Evolutionary conservation across 2,329 filamentous ascomycete species (phyloP), one percentile per base, ranked within the genome.

Genomic region (Cryphonectria japonica): DNA sequence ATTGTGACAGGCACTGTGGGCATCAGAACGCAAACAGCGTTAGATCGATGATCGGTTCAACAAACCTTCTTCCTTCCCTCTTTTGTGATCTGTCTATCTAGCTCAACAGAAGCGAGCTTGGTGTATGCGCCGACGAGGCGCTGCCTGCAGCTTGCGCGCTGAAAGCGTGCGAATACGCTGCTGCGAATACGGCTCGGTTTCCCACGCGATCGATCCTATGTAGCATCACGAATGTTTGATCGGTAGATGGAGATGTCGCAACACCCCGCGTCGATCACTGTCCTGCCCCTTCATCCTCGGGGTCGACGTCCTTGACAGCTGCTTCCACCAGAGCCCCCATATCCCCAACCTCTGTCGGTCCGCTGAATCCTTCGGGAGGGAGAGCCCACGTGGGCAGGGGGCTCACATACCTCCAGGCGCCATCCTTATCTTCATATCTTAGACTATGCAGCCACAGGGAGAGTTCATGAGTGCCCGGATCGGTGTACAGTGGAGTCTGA

Each of bases 371-470:
- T 19, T 85, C 82, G 0, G 95, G 94, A 8, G 95, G 94, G 69
- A 97, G 80, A 22, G 94, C 95, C 96, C 96, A 99, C 29, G 84
- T 84, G 1, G 96, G 96, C 78, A 98, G 84, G 34, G 90, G 88
- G 75, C 95, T 98, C 77, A 91, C 89, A 80, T 98, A 98, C 68
- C 90, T 90, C 96, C 96, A 99, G 68, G 86, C 86, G 4, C 95
- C 95, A 37, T 90, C 89, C 37, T 90, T 88, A 79, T 95, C 95
- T 75, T 95, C 91, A 79, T 99, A 99, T 62, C 93, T 90, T 72
- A 94, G 89, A 70, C 95, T 97, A 83, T 99, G 96, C 73, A 99
- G 85, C 87, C 95, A 99, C 57, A 99, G 92, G 0, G 93, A 93
- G 63, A 99, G 85, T 83, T 99, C 96, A 77, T 98, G 95, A 59